Percentiles rank a stretch among this genome's conserved stretches.
Conservation (phyloP, 768 basidiomycete species). For the Hygrophorus russula region DNA sequence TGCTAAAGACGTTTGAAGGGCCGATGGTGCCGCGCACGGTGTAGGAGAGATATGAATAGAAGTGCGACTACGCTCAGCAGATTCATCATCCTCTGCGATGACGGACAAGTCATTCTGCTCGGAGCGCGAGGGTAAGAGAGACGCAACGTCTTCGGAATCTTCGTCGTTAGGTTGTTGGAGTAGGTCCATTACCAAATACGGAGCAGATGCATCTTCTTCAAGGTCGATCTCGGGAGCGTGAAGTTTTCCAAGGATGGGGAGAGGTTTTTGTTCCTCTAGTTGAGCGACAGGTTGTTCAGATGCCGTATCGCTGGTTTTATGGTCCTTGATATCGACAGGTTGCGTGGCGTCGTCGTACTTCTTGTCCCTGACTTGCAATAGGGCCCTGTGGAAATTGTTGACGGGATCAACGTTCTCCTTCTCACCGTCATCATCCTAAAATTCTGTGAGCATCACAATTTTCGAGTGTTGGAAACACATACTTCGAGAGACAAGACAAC, state of each 20-base stretch:
- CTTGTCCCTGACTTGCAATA: slow-evolving; percentile 22
- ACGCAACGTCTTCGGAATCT: not conserved
- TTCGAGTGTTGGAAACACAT: slow-evolving; percentile 2
- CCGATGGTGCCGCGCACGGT: not conserved
- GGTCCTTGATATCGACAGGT: no score
- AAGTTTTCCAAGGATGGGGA: not conserved
- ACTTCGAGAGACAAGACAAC: slow-evolving; percentile 38
- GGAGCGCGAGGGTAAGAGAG: not conserved
- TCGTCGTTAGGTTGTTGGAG: not conserved
- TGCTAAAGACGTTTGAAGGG: not conserved
- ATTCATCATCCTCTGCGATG: slow-evolving; percentile 64
- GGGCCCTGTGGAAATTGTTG: slow-evolving; percentile 36
- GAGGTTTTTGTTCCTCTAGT: no score
- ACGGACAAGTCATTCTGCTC: slow-evolving; percentile 47
- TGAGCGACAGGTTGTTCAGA: no score
- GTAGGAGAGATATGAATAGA: slow-evolving; percentile 12
- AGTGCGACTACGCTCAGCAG: slow-evolving; percentile 26
- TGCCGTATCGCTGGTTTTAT: no score
- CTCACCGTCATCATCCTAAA: slow-evolving; percentile 21
- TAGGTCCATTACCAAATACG: not conserved
- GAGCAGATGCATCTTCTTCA: not conserved
- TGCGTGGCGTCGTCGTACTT: not conserved
- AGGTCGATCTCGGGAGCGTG: not conserved
- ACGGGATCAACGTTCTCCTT: slow-evolving; percentile 32
- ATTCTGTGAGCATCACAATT: not conserved